Base-by-base conservation (phyloP, 2,329 filamentous ascomycete genomes). In the Alternaria sp. region DNA sequence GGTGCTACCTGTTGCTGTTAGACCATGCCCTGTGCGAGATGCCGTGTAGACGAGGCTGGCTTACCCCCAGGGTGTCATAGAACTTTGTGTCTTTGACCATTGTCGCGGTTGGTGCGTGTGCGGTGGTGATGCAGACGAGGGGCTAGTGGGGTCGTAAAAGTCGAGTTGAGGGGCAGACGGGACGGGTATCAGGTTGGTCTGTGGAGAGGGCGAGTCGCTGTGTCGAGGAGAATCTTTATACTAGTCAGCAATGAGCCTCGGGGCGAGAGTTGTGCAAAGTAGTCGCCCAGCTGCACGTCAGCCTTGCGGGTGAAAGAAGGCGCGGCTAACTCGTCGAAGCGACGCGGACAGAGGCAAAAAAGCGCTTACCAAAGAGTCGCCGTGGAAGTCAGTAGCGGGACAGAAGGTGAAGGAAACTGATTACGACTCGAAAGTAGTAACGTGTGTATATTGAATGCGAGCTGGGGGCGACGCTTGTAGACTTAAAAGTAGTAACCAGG, bases 51-150 rank as follows among this genome's bases (percentile, higher is more conserved):
- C 32, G 14, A 55, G 83, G 86, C 50, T 64, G 30, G 71, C 75
- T 75, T 89, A 93, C 91, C 79, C 91, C 91, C 51, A 95, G 87
- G 64, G 86, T 82, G 64, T 94, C 91, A 83, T 95, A 95, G 78
- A 88, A 86, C 79, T 92, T 92, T 38, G 88, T 91, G 74, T 93
- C 91, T 78, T 91, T 92, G 68, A 89, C 90, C 91, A 93, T 94
- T 57, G 74, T 90, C 69, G 71, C 69, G 73, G 66, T 60, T 65
- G 59, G 45, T 49, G 44, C 44, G 49, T 50, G 64, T 54, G 59
- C 43, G 27, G 38, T 60, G 51, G 56, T 22, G 10, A 11, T 34
- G 57, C 64, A 51, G 59, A 55, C 50, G 66, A 68, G 63, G 66
- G 65, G 64, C 59, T 72, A 67, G 70, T 48, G 71, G 73, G 69